Percentiles rank a stretch among this genome's conserved stretches.
Conservation (phyloP, 306 rosid genomes). For the Cyclanthera cordifolia region DNA sequence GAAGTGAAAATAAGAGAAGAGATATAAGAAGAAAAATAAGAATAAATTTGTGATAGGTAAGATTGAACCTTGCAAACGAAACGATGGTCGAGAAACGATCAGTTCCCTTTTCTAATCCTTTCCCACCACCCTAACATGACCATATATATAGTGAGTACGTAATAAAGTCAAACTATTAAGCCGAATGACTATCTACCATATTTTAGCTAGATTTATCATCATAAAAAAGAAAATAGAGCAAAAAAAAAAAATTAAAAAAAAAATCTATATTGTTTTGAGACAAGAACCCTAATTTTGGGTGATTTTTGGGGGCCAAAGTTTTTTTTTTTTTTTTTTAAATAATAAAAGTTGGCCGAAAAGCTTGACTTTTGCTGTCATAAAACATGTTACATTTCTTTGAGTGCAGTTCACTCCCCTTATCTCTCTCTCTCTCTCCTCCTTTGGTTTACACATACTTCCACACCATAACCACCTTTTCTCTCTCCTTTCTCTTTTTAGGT, state of each 20-base stretch:
- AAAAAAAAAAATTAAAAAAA: neutral
- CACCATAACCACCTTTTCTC: slow-evolving; percentile 4
- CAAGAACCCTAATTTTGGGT: slow-evolving; percentile 1
- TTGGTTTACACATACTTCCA: too few relatives aligned
- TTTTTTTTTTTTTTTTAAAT: neutral
- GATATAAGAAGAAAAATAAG: too few relatives aligned
- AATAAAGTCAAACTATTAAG: too few relatives aligned
- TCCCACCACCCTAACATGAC: too few relatives aligned
- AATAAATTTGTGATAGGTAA: too few relatives aligned
- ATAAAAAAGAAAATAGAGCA: slow-evolving; percentile 10
- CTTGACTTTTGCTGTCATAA: slow-evolving; percentile 80
- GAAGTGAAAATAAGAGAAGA: too few relatives aligned
- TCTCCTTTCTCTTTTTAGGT: neutral
- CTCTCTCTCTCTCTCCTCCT: neutral
- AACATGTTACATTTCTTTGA: slow-evolving; percentile 49
- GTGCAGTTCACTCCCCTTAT: slow-evolving; percentile 65
- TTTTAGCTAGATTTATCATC: too few relatives aligned
- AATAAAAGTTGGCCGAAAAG: slow-evolving; percentile 66
- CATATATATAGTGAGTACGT: too few relatives aligned
- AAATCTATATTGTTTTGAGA: slow-evolving; percentile 16
- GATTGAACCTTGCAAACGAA: too few relatives aligned
- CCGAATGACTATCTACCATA: too few relatives aligned
- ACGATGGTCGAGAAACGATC: too few relatives aligned
- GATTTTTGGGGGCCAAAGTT: neutral
- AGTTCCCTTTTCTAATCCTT: too few relatives aligned